Base-by-base conservation (phyloP, 1,284 basidiomycete genomes). In the Cryptococcus sp. region DNA sequence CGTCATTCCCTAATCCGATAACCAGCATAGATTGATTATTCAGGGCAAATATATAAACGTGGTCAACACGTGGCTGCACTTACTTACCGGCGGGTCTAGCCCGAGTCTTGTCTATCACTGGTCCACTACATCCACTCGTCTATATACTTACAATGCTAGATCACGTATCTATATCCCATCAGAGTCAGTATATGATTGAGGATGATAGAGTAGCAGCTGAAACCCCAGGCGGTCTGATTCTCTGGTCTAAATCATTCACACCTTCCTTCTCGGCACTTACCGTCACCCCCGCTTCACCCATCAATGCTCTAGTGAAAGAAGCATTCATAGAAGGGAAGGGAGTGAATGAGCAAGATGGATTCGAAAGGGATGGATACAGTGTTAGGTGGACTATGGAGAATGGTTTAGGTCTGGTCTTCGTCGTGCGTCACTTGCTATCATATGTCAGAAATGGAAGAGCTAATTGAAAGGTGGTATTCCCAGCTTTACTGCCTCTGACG, bases 351-450 rank as follows among this genome's bases (percentile, higher is more conserved):
- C 87, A 88, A 53, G 83, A 87, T 54, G 87, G 83, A 55, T 90
- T 88, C 67, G 90, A 93, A 76, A 91, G 86, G 69, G 91, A 93
- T 64, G 89, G 90, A 0, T 93, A 91, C 66, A 87, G 89, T 39
- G 85, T 96, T 49, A 85, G 86, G 72, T 97, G 92, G 91, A 85
- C 88, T 0, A 86, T 92, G 64, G 85, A 89, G 32, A 97, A 97
- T 69, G 88, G 91, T 52, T 80, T 96, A 37, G 91, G 92, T 59
- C 82, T 97, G 61, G 92, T 97, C 47, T 96, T 97, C 67, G 92
- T 94, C 63, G 91, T 91, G 62, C 61, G 86, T 79, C 25, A 9
- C 36, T 7, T 39, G 4, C 16, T 39, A 16, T 7, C 7, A 16
- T 16, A 16, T 4, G 18, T 7, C 36, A 45, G 37, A 41, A n/a